Base-by-base conservation (phyloP, 257 asterid species). In the Plectranthus barbatus region DNA sequence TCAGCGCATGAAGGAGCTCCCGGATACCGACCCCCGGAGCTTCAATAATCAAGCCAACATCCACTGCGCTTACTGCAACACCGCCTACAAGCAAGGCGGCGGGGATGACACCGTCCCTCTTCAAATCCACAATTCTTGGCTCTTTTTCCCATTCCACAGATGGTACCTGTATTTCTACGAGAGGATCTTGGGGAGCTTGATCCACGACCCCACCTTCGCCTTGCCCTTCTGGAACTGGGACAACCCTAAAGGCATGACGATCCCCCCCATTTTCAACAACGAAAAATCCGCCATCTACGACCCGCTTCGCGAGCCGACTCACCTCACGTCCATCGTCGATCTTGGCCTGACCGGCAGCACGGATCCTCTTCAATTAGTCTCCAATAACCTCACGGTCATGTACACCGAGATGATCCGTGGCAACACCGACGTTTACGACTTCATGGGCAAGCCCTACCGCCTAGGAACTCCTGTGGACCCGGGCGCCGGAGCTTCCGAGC, bases 301-400 rank as follows among this genome's bases (percentile, higher is more conserved):
- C n/a, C n/a, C n/a, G n/a, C n/a, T 51, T n/a, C 65, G 83, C 1
- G 54, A 78, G 61, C 78, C 14, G 50, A 12, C 40, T 0, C 5
- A 37, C 41, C 2, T 29, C 7, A 65, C 69, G 1, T 63, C 67
- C 0, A 61, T 75, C 10, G 17, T 66, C 1, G 81, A 79, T 9
- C 74, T 79, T 1, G 79, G 77, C 0, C 2, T 65, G 11, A 72
- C 67, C 4, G 18, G 48, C 0, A 54, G 11, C n/a, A n/a, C n/a
- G n/a, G n/a, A n/a, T n/a, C n/a, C n/a, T n/a, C n/a, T n/a, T n/a
- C n/a, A n/a, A n/a, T n/a, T n/a, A n/a, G n/a, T n/a, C n/a, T n/a
- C n/a, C n/a, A 60, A 24, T 24, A 60, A 42, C 9, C 11, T 44
- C 4, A 12, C 54, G 11, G 15, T 13, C 0, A 44, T 60, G 26